Evolutionary conservation across 371 early-diverging fungal genomes (phyloP), one percentile per base, ranked within the genome.

Genomic region (Nosema muscidifuracis): DNA sequence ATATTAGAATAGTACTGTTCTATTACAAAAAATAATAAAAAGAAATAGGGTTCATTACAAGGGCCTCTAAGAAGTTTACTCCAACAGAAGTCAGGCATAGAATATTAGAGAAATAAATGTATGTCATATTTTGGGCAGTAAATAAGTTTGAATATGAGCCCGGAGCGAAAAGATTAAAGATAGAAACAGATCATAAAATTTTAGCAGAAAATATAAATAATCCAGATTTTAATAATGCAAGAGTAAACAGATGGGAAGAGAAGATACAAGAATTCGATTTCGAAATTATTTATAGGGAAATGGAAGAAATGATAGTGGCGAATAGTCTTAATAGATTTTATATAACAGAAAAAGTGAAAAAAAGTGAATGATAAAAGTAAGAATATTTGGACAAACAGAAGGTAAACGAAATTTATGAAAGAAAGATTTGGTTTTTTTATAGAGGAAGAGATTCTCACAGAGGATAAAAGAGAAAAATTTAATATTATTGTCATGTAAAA

Each of bases 161-260:
- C 34, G 58, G 24, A 65, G 77, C 70, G 36, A 67, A 47, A 36
- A 65, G 30, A 51, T 79, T 77, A 58, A 55, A 22, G 40, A 2
- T 79, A 24, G 53, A 33, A 36, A 77, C 77, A 1, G 79, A 79
- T 50, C 77, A 79, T 51, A 73, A 70, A 70, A 68, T 77, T 18
- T 20, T 77, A 68, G 40, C 1, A 34, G 12, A 58, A 13, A 36
- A 71, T 1, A 53, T 22, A 77, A 62, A 69, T 26, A 79, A 74
- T 47, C 33, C n/a, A 30, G 20, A 40, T 7, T 66, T 66, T 42
- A 26, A 40, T 47, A 56, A 55, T 18, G 10, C 3, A 18, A 67
- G 72, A 65, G n/a, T 77, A 44, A 44, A 65, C 3, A 76, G 76
- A 55, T 67, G 62, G 74, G 4, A 36, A n/a, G 60, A 71, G 30